phyloP scores from a whole-genome alignment of 179 eudicot species.

The Corrigiola litoralis region DNA sequence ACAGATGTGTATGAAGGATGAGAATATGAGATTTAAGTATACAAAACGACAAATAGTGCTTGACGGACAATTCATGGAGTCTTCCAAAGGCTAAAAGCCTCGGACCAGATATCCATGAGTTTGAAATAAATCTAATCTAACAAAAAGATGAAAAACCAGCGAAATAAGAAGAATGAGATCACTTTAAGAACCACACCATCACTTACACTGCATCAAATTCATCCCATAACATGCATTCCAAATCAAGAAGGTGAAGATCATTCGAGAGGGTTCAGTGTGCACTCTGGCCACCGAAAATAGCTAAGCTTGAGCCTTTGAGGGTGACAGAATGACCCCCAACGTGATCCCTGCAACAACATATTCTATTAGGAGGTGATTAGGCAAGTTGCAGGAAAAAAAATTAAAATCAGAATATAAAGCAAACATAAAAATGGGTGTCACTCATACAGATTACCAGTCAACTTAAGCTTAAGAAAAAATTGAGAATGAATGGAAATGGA shows the following conservation, averaged over 20 bases:
- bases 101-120: too few species aligned
- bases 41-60: neutral
- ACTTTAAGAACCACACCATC: conserved; percentile 1
- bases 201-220: conserved; percentile 90
- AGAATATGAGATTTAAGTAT: conserved; percentile 3
- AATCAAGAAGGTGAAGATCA: conserved; percentile 93
- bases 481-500: neutral
- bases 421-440: too few species aligned
- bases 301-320: conserved; percentile 67
- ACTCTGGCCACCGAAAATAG: conserved; percentile 95
- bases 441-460: neutral
- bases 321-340: conserved; percentile 97
- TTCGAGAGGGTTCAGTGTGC: conserved; percentile 86
- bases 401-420: too few species aligned
- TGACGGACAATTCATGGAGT: neutral
- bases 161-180: neutral
- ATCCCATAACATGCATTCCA: conserved; percentile 99
- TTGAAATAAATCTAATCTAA: too few species aligned
- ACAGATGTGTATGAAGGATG: neutral
- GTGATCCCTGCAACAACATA: conserved; percentile 42
- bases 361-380: too few species aligned
- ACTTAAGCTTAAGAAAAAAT: neutral
- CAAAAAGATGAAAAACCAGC: too few species aligned
- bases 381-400: neutral
- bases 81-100: too few species aligned